Evolutionary conservation across 2,329 filamentous ascomycete species (phyloP), one percentile per base, ranked within the genome.

Genomic region (Macrophomina tecta): DNA sequence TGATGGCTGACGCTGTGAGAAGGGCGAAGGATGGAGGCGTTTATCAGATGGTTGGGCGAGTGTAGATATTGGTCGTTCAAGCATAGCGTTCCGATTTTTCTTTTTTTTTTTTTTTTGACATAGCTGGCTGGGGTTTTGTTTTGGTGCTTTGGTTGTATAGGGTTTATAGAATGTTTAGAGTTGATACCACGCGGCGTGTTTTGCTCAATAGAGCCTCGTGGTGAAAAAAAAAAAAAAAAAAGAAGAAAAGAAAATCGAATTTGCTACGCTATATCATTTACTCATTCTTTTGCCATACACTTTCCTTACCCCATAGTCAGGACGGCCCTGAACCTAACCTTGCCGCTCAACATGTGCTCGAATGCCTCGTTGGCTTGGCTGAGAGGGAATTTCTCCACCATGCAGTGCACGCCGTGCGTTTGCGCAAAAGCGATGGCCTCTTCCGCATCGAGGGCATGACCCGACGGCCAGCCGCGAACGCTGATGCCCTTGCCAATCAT

Each of bases 321-420:
- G 2, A 87, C 85, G 16, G 78, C 76, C 67, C 84, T 79, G 72
- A 87, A 86, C 65, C 84, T 77, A 12, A 83, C 82, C 68, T 81
- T 82, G 8, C 83, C 83, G 38, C 74, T 79, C 65, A 80, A 52
- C 84, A 86, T 85, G 64, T 82, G 78, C 68, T 83, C 77, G 72
- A 83, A 76, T 5, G 84, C 84, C 67, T 83, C 82, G 71, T 82
- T 81, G 30, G 77, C 83, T 73, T 84, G 79, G 32, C 82, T 80
- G 18, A 86, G 75, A 4, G 82, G 81, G 70, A 85, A 87, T 70
- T 80, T 83, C 75, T 86, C 82, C 42, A 86, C 74, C 81, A 85
- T 77, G 71, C 84, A 86, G 40, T 85, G 79, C 65, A 86, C 79
- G 7, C 76, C 77, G 52, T 85, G 80, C 28, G 76, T 72, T 68